Evolutionary conservation across 2,329 filamentous ascomycete genomes (phyloP).

Genomic region (Periconia macrospinosa): DNA sequence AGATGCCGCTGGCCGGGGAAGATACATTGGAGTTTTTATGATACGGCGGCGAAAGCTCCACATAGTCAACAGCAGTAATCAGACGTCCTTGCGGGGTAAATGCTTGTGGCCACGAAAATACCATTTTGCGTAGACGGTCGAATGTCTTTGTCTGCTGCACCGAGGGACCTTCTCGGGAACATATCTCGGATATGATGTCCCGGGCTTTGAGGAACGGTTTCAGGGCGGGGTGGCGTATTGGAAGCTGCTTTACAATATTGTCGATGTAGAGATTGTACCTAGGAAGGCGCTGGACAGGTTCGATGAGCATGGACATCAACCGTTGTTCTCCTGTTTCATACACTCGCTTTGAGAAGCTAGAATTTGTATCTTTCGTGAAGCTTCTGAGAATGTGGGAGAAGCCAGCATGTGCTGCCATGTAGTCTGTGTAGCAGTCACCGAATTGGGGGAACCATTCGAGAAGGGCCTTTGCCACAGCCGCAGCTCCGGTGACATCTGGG

Average conservation of each 20-base stretch:
- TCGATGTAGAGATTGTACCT: slow-evolving; percentile 96
- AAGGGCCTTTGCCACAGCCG: slow-evolving; percentile 77
- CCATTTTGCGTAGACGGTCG: slow-evolving; percentile 72
- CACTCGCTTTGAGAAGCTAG: slow-evolving; percentile 79
- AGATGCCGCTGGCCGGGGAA: slow-evolving; percentile 61
- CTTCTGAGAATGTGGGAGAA: slow-evolving; percentile 80
- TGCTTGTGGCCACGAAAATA: slow-evolving; percentile 74
- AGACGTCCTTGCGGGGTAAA: slow-evolving; percentile 76
- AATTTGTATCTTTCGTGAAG: slow-evolving; percentile 75
- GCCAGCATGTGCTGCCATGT: slow-evolving; percentile 86
- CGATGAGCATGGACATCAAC: slow-evolving; percentile 88
- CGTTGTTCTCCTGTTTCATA: slow-evolving; percentile 86
- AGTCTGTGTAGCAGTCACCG: slow-evolving; percentile 86
- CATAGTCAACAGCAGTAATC: slow-evolving; percentile 77
- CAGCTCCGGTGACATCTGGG: slow-evolving; percentile 76
- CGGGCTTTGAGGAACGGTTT: slow-evolving; percentile 82
- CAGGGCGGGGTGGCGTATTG: slow-evolving; percentile 82
- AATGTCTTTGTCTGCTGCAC: slow-evolving; percentile 72
- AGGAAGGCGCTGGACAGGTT: slow-evolving; percentile 91
- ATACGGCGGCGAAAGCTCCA: slow-evolving; percentile 76
- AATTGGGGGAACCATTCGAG: slow-evolving; percentile 94
- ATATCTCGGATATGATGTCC: slow-evolving; percentile 95
- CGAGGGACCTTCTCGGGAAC: slow-evolving; percentile 78
- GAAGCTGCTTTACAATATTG: slow-evolving; percentile 85
- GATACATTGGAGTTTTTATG: slow-evolving; percentile 51